Percentiles rank a stretch among this genome's conserved stretches.
Evolutionary conservation across 371 early-diverging fungal genomes (phyloP).

Genomic region (Mortierella sp.): DNA sequence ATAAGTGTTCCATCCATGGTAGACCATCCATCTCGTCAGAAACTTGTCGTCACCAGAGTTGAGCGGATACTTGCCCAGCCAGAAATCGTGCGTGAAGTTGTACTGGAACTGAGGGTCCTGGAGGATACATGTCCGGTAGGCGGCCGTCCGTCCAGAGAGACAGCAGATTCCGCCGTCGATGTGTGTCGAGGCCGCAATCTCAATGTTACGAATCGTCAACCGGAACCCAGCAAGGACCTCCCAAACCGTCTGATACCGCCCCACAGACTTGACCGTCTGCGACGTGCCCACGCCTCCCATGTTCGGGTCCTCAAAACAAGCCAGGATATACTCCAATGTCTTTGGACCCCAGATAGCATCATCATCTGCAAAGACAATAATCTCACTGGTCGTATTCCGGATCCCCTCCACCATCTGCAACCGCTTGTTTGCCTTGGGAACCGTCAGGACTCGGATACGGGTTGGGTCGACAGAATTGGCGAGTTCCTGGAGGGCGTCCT

Average conservation of each 20-base stretch:
- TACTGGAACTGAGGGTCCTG: constrained; percentile 82
- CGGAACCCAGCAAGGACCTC: constrained; percentile 82
- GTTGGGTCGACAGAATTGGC: constrained; percentile 64
- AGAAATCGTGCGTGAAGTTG: constrained; percentile 79
- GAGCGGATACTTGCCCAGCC: constrained; percentile 78
- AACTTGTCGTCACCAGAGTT: constrained; percentile 87
- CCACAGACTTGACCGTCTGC: constrained; percentile 73
- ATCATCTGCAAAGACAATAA: constrained; percentile 82
- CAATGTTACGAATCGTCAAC: constrained; percentile 80
- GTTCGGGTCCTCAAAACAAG: constrained; percentile 80
- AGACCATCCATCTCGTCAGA: constrained; percentile 83
- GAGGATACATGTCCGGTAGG: constrained; percentile 81
- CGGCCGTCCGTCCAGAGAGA: constrained; percentile 81
- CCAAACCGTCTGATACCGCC: constrained; percentile 77
- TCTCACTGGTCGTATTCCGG: constrained; percentile 73
- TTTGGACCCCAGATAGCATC: constrained; percentile 80
- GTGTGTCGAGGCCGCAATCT: constrained; percentile 81
- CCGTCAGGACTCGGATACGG: constrained; percentile 65
- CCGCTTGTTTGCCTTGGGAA: constrained; percentile 75
- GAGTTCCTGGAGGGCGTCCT: constrained; percentile 63
- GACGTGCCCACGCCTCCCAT: constrained; percentile 85
- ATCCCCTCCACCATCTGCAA: constrained; percentile 82
- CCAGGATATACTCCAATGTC: constrained; percentile 75
- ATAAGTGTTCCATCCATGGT: constrained; percentile 79
- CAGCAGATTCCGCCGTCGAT: constrained; percentile 86